Base-by-base conservation (phyloP, 2,329 filamentous ascomycete genomes). In the Pestalotiopsis sp. region DNA sequence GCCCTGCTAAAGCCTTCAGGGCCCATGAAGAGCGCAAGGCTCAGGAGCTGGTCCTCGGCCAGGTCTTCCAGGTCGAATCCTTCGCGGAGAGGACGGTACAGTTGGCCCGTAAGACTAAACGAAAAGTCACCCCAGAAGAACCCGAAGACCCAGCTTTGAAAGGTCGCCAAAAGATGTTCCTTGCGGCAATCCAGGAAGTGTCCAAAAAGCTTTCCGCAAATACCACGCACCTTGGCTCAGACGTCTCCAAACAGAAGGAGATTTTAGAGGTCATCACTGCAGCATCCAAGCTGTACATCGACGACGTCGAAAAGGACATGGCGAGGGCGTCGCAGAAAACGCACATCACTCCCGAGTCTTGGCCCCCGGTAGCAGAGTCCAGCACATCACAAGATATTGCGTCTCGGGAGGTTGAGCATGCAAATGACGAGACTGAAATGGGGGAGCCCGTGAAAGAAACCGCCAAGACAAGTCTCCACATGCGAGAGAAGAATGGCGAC, bases 1-100 rank as follows among this genome's bases (percentile, higher is more conserved):
- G 79, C 2, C 81, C 85, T 3, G 82, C 82, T 12, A 86, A 84
- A 69, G 78, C 77, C 0, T 83, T 85, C 65, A 81, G 82, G 14
- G 85, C 85, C 0, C 83, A 85, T 61, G 85, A 89, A 73, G 86
- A 88, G 72, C 83, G 83, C 58, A 88, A 86, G 71, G 78, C 79
- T 2, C 88, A 90, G 69, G 88, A 90, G 71, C 78, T 81, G 1
- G 83, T 87, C 0, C 73, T 90, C 4, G 85, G 82, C 2, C 82
- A 80, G 58, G 85, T 90, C 17, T 86, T 90, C 62, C 86, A 84
- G 56, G 75, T 88, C 2, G 84, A 88, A 59, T 78, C 81, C 3
- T 79, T 73, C 25, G 72, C 81, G 2, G 70, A 77, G 14, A 83
- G 83, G 72, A 81, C 78, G 63, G 65, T 72, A 9, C 70, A 70